Evolutionary conservation across 345 rosid genomes (phyloP).

Genomic region (Sonneratia caseolaris): DNA sequence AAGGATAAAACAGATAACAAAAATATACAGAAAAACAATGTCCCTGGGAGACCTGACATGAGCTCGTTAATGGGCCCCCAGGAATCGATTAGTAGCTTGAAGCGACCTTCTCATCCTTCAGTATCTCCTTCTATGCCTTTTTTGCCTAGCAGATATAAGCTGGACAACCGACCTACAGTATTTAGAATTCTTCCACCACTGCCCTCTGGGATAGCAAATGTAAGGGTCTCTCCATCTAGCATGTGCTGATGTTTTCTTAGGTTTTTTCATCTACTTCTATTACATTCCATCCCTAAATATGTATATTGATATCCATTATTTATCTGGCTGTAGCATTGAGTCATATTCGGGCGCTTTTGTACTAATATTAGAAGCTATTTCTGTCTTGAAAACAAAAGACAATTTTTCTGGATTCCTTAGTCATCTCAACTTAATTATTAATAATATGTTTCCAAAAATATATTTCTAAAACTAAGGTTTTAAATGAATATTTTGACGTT

Average conservation of each 20-base stretch:
- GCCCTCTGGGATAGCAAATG: conserved; percentile 69
- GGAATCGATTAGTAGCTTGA: conserved; percentile 31
- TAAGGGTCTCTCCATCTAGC: conserved; percentile 27
- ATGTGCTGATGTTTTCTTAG: background rate
- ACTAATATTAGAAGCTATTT: too few relatives aligned
- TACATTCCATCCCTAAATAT: too few relatives aligned
- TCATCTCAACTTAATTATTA: too few relatives aligned
- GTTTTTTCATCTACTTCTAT: background rate
- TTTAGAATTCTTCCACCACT: conserved; percentile 67
- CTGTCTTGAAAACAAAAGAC: too few relatives aligned
- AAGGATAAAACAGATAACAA: conserved; percentile 27
- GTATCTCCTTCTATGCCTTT: conserved; percentile 27
- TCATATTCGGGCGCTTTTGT: too few relatives aligned
- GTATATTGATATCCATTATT: too few relatives aligned
- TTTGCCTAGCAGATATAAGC: conserved; percentile 51
- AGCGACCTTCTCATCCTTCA: conserved; percentile 28
- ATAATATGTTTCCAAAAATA: too few relatives aligned
- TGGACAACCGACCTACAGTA: conserved; percentile 75
- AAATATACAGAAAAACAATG: conserved; percentile 30
- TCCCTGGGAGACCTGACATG: conserved; percentile 25
- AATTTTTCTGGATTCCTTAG: too few relatives aligned
- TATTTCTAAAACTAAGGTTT: too few relatives aligned
- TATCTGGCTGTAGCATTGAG: too few relatives aligned
- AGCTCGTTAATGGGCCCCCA: conserved; percentile 22
- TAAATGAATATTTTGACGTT: too few relatives aligned